Conservation (phyloP, 2,329 filamentous ascomycete species). For the Talaromyces sp. region DNA sequence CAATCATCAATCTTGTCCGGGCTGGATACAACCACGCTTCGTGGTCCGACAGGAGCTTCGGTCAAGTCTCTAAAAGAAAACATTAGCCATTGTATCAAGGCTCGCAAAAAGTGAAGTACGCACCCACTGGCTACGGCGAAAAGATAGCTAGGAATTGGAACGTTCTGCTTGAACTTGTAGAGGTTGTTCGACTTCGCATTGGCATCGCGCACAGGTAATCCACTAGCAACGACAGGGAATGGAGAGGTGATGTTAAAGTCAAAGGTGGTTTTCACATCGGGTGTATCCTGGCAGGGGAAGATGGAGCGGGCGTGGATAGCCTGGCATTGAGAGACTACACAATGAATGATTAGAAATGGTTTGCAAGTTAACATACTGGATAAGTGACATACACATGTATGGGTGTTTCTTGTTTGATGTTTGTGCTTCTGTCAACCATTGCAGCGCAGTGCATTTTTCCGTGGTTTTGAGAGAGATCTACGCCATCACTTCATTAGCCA, state of each 20-base stretch:
- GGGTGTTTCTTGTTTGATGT: conserved; percentile 94
- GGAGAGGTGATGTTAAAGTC: conserved; percentile 83
- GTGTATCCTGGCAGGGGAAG: conserved; percentile 96
- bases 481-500: background rate
- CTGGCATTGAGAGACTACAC: conserved; percentile 80
- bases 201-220: conserved; percentile 57
- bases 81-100: background rate
- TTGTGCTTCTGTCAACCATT: conserved; percentile 91
- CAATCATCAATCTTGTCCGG: conserved; percentile 80
- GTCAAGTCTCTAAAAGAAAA: conserved; percentile 70
- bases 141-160: conserved; percentile 90
- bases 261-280: conserved; percentile 94
- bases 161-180: conserved; percentile 83
- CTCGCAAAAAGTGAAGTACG: conserved; percentile 15
- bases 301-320: conserved; percentile 91
- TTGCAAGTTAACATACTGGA: no score
- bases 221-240: conserved; percentile 87
- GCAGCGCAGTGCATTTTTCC: conserved; percentile 80
- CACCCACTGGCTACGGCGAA: conserved; percentile 76
- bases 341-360: background rate
- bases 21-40: conserved; percentile 79
- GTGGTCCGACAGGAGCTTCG: conserved; percentile 78
- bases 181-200: conserved; percentile 58
- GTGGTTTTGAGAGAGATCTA: conserved; percentile 76
- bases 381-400: conserved; percentile 67